These are phyloP conservation scores for Dioszegia crocea DNA, from an alignment of 768 basidiomycete species.

Conservation along the genomic window DNA sequence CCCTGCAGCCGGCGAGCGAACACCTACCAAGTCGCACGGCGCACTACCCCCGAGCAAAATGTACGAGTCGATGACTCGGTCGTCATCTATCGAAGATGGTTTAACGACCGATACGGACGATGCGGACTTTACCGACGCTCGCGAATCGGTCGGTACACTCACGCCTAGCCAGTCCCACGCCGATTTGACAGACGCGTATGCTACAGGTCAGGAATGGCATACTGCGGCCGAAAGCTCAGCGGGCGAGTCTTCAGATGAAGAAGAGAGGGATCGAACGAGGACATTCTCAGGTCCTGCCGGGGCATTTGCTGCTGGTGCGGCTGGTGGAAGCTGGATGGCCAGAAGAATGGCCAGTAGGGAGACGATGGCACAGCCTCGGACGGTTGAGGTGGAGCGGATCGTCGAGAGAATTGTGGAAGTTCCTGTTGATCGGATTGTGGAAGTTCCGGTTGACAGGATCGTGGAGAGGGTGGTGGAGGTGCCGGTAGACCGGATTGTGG, in stretches of 20 bases:
- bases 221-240: slow-evolving; percentile 47
- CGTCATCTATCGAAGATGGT: slow-evolving; percentile 22
- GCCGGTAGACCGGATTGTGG: slow-evolving; percentile 31
- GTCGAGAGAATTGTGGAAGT: slow-evolving; percentile 38
- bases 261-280: slow-evolving; percentile 13
- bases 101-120: slow-evolving; percentile 35
- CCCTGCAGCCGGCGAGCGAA: slow-evolving; percentile 21
- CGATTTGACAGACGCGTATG: slow-evolving; percentile 20
- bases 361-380: slow-evolving; percentile 5
- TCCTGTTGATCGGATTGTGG: slow-evolving; percentile 34
- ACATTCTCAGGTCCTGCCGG: slow-evolving; percentile 13
- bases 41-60: slow-evolving; percentile 23
- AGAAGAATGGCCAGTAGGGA: slow-evolving; percentile 26
- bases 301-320: slow-evolving; percentile 8
- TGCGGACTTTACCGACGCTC: slow-evolving; percentile 57
- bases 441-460: slow-evolving; percentile 29
- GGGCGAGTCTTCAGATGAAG: slow-evolving; percentile 41
- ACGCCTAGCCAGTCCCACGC: slow-evolving; percentile 61
- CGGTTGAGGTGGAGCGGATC: slow-evolving; percentile 29
- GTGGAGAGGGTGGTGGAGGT: slow-evolving; percentile 40
- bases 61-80: slow-evolving; percentile 24
- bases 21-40: slow-evolving; percentile 28
- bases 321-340: slow-evolving; percentile 22
- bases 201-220: slow-evolving; percentile 45
- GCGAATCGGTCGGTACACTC: slow-evolving; percentile 61